Evolutionary conservation across 208 protist genomes (phyloP).

Genomic region (Angomonas deanei): DNA sequence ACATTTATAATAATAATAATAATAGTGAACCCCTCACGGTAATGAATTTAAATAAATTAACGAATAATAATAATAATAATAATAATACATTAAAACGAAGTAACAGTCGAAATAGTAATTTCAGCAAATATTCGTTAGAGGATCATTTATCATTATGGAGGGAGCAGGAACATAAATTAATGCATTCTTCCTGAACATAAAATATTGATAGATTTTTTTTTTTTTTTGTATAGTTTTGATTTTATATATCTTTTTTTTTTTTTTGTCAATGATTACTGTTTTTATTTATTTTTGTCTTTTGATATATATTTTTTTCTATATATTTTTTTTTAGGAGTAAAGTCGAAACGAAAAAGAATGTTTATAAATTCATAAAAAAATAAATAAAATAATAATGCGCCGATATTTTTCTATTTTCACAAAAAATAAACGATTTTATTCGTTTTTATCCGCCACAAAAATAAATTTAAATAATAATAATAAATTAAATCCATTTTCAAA

Average conservation of each 20-base stretch:
- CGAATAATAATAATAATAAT: not conserved
- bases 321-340: no score
- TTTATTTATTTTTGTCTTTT: not conserved
- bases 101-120: not conserved
- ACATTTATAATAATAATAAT: not conserved
- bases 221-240: no score
- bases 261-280: no score
- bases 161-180: not conserved
- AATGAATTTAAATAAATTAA: not conserved
- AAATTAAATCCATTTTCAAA: not conserved
- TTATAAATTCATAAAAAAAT: no score
- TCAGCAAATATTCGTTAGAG: not conserved
- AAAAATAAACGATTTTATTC: not conserved
- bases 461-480: not conserved
- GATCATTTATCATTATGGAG: not conserved
- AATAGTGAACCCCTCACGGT: not conserved
- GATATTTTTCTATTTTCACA: not conserved
- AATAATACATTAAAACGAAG: not conserved
- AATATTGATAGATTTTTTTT: slow-evolving; percentile 1
- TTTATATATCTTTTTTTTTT: no score
- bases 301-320: not conserved
- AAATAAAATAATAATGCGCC: no score
- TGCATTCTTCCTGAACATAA: not conserved
- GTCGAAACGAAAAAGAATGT: no score
- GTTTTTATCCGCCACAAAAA: not conserved